Percentiles rank a stretch among this genome's conserved stretches.
These are phyloP conservation scores for Lactifluus hygrophoroides DNA, from an alignment of 768 basidiomycete genomes.

Conservation along the genomic window DNA sequence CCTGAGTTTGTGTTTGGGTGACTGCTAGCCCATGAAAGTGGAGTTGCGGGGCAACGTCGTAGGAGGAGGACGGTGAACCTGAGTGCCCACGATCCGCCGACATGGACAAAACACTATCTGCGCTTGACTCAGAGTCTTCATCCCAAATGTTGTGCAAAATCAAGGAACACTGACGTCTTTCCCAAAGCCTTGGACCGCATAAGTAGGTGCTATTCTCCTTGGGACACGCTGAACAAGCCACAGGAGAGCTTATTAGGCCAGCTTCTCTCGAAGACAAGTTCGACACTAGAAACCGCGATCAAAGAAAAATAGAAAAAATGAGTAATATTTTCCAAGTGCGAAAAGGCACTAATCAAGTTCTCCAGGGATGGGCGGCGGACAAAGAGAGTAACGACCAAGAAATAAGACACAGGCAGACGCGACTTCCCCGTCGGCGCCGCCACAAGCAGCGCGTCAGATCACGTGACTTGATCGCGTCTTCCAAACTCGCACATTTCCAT, in stretches of 20 bases:
- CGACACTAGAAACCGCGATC: background rate
- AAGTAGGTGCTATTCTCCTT: background rate
- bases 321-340: background rate
- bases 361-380: background rate
- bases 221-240: background rate
- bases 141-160: background rate
- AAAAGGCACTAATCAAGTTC: background rate
- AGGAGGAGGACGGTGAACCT: conserved; percentile 20
- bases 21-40: conserved; percentile 48
- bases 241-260: background rate
- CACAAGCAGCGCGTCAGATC: conserved; percentile 10
- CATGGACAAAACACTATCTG: conserved; percentile 2
- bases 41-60: conserved; percentile 37
- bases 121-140: background rate
- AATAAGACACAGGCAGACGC: background rate
- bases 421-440: background rate
- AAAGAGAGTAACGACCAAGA: background rate
- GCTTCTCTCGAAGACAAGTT: background rate
- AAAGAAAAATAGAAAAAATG: background rate
- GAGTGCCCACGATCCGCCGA: conserved; percentile 14
- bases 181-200: background rate
- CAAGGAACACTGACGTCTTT: conserved; percentile 7
- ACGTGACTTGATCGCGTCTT: conserved; percentile 2
- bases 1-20: conserved; percentile 47
- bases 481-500: background rate